These are phyloP conservation scores for Penicillium dipodomyicola DNA, from an alignment of 495 filamentous ascomycete genomes.

Conservation along the genomic window DNA sequence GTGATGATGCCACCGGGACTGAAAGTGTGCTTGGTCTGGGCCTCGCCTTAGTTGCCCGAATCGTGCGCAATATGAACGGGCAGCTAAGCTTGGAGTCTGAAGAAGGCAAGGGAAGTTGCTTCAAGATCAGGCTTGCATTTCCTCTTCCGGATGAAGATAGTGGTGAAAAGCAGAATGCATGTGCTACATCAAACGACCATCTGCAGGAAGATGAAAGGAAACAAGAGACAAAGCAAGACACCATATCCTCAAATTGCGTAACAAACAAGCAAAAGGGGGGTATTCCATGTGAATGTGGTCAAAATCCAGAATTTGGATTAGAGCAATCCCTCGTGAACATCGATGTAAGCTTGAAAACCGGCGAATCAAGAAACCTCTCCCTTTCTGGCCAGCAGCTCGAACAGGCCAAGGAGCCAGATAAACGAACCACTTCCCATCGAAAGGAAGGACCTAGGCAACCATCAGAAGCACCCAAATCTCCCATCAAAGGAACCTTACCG, in stretches of 20 bases:
- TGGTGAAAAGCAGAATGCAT: slow-evolving; percentile 6
- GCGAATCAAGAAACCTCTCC: slow-evolving; percentile 17
- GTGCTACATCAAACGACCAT: background rate
- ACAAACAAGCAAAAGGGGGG: background rate
- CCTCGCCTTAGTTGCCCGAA: slow-evolving; percentile 78
- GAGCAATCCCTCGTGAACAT: slow-evolving; percentile 14
- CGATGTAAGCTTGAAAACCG: slow-evolving; percentile 15
- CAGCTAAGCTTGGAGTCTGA: slow-evolving; percentile 83
- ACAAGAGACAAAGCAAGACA: background rate
- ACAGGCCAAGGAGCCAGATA: background rate
- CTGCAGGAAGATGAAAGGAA: background rate
- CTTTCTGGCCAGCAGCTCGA: slow-evolving; percentile 2
- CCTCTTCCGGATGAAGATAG: slow-evolving; percentile 21
- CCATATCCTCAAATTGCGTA: background rate
- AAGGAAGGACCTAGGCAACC: background rate
- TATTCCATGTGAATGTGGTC: slow-evolving; percentile 19
- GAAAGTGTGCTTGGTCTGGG: slow-evolving; percentile 67
- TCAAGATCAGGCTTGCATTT: slow-evolving; percentile 47
- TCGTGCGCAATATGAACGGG: slow-evolving; percentile 81
- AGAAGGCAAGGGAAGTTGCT: slow-evolving; percentile 75
- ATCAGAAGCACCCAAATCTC: background rate
- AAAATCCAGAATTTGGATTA: slow-evolving; percentile 7
- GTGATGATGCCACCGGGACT: slow-evolving; percentile 16
- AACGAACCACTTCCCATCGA: background rate
- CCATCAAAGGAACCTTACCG: background rate